phyloP scores from a whole-genome alignment of 345 rosid genomes.

The Salix udensis region DNA sequence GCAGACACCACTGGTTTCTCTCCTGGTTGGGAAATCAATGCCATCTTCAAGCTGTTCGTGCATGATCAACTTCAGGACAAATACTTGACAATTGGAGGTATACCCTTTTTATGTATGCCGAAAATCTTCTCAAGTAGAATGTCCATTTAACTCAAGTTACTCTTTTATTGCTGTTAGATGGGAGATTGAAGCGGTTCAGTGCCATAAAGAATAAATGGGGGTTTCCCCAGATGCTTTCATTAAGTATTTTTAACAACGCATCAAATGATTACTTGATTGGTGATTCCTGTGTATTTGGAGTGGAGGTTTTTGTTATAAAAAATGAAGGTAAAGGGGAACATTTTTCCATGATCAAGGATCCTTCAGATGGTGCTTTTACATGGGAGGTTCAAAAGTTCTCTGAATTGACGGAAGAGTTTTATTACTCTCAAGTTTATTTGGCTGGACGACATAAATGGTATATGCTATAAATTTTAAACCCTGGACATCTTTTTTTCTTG shows the following conservation, averaged over 20 bases:
- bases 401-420: neutral
- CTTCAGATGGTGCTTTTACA: neutral
- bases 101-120: too few species aligned
- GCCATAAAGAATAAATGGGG: neutral
- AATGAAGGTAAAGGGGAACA: neutral
- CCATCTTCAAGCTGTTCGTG: too few species aligned
- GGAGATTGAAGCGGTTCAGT: too few species aligned
- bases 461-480: too few species aligned
- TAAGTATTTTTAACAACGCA: neutral
- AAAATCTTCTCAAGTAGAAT: too few species aligned
- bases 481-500: too few species aligned
- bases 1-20: neutral
- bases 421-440: too few species aligned
- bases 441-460: too few species aligned
- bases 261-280: conserved; percentile 1
- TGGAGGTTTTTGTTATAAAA: neutral
- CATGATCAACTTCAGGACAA: too few species aligned
- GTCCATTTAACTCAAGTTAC: too few species aligned
- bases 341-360: neutral
- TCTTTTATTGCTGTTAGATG: too few species aligned
- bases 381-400: neutral
- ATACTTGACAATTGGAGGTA: too few species aligned
- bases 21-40: neutral
- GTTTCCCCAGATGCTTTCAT: neutral
- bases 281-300: conserved; percentile 8